Percentiles rank a stretch among this genome's conserved stretches.
Evolutionary conservation across 768 basidiomycete species (phyloP).

Genomic region (Tricholoma hemisulphureum): DNA sequence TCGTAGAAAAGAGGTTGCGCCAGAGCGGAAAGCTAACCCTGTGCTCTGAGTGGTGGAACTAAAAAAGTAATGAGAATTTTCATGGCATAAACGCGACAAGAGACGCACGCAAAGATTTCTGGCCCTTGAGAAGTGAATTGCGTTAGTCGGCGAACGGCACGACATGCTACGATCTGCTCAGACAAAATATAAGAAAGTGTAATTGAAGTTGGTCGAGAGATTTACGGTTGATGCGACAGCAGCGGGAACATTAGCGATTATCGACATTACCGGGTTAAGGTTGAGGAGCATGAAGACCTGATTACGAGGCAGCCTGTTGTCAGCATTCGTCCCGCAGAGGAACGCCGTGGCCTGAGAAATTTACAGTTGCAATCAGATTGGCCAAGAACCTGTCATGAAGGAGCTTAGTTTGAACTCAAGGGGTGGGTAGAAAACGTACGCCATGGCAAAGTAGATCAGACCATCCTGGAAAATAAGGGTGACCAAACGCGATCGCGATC

Average conservation of each 20-base stretch:
- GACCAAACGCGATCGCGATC: conserved; percentile 55
- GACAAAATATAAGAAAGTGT: not conserved
- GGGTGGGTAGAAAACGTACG: conserved; percentile 41
- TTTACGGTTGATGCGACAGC: conserved; percentile 61
- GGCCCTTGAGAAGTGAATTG: conserved; percentile 51
- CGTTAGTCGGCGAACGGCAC: conserved; percentile 62
- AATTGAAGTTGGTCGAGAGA: not conserved
- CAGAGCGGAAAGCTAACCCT: conserved; percentile 59
- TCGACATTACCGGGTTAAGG: conserved; percentile 70
- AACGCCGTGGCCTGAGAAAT: conserved; percentile 11
- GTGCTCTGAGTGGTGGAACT: conserved; percentile 48
- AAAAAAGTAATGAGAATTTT: conserved; percentile 5
- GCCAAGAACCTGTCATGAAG: conserved; percentile 53
- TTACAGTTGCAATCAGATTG: conserved; percentile 65
- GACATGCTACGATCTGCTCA: conserved; percentile 58
- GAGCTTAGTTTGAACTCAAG: conserved; percentile 6
- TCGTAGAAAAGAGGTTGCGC: conserved; percentile 27
- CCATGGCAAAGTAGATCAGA: conserved; percentile 68
- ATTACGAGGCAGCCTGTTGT: not conserved
- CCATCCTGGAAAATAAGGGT: conserved; percentile 71
- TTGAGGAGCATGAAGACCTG: conserved; percentile 64
- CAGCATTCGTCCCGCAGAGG: conserved; percentile 1
- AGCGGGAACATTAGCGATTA: conserved; percentile 72
- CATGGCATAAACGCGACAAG: not conserved
- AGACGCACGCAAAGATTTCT: conserved; percentile 54